Evolutionary conservation across 352 stramenopile genomes (phyloP).

Genomic region (Pythium grandisporangium): DNA sequence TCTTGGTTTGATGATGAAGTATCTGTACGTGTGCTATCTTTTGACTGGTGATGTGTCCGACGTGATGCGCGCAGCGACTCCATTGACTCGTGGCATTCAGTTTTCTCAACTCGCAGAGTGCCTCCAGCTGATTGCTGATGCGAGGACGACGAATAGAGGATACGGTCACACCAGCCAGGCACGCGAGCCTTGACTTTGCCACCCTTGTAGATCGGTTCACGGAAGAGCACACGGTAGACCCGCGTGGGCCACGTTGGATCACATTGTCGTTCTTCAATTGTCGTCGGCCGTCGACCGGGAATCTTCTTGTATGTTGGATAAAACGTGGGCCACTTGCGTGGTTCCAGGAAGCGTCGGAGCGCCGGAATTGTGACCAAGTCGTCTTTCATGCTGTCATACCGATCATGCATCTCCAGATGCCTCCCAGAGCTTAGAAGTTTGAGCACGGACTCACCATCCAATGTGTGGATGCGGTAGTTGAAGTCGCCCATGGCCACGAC

Average conservation of each 20-base stretch:
- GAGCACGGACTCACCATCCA: conserved; percentile 40
- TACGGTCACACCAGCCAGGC: conserved; percentile 63
- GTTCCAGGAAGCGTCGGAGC: conserved; percentile 36
- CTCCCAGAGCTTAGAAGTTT: conserved; percentile 24
- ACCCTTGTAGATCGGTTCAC: conserved; percentile 70
- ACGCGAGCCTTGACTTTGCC: conserved; percentile 49
- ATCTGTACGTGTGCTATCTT: too few species aligned
- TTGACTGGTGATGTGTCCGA: too few species aligned
- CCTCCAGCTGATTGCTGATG: too few species aligned
- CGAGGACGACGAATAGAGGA: conserved; percentile 33
- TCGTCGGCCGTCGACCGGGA: conserved; percentile 15
- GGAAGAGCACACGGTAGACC: conserved; percentile 44
- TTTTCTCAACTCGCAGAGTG: conserved; percentile 29
- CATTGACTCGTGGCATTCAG: conserved; percentile 6
- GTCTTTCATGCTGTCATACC: conserved; percentile 54
- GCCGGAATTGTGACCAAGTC: conserved; percentile 29
- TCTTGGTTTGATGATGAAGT: too few species aligned
- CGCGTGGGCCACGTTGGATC: conserved; percentile 36
- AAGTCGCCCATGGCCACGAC: conserved; percentile 79
- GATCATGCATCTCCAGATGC: conserved; percentile 49
- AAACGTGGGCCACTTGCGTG: conserved; percentile 58
- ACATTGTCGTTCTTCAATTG: conserved; percentile 8
- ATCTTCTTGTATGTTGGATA: conserved; percentile 78
- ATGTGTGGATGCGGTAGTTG: conserved; percentile 56
- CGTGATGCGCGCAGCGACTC: conserved; percentile 10